These are phyloP conservation scores for Leccinum sublutescens DNA, from an alignment of 768 basidiomycete species.

Conservation along the genomic window DNA sequence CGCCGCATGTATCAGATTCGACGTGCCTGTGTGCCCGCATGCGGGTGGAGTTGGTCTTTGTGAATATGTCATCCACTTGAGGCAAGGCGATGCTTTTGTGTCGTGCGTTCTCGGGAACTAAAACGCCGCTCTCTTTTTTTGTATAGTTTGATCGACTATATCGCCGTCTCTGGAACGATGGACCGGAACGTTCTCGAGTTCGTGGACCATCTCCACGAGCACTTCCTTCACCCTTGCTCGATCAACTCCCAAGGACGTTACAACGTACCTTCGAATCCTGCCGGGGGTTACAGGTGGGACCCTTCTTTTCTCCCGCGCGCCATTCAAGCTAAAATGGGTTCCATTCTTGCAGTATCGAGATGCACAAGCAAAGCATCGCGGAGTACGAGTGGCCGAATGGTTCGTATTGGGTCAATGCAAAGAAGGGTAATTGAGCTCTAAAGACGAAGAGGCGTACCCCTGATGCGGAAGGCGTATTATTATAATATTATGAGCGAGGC, in stretches of 20 bases:
- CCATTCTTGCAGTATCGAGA: constrained; percentile 68
- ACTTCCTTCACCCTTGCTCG: constrained; percentile 85
- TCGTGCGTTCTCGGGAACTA: not conserved
- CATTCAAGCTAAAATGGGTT: not conserved
- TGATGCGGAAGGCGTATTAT: not conserved
- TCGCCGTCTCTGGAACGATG: constrained; percentile 87
- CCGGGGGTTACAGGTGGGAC: constrained; percentile 63
- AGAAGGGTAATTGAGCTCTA: constrained; percentile 1
- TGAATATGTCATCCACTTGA: constrained; percentile 88
- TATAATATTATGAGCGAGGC: not conserved
- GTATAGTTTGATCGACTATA: constrained; percentile 85
- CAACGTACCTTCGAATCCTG: constrained; percentile 74
- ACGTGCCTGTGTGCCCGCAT: constrained; percentile 91
- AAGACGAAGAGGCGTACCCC: not conserved
- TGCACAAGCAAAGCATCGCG: constrained; percentile 76
- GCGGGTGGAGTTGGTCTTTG: constrained; percentile 95
- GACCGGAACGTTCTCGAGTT: constrained; percentile 93
- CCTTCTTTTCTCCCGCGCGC: not conserved
- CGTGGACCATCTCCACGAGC: constrained; percentile 90
- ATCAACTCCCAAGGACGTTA: constrained; percentile 86
- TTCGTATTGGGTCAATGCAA: constrained; percentile 25
- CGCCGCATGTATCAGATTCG: constrained; percentile 53
- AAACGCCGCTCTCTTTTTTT: not conserved
- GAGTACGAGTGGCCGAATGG: constrained; percentile 88
- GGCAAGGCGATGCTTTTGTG: constrained; percentile 35